Percentiles rank a stretch among this genome's conserved stretches.
These are phyloP conservation scores for Graphilbum sp. DNA, from an alignment of 2,329 filamentous ascomycete genomes.

Conservation along the genomic window DNA sequence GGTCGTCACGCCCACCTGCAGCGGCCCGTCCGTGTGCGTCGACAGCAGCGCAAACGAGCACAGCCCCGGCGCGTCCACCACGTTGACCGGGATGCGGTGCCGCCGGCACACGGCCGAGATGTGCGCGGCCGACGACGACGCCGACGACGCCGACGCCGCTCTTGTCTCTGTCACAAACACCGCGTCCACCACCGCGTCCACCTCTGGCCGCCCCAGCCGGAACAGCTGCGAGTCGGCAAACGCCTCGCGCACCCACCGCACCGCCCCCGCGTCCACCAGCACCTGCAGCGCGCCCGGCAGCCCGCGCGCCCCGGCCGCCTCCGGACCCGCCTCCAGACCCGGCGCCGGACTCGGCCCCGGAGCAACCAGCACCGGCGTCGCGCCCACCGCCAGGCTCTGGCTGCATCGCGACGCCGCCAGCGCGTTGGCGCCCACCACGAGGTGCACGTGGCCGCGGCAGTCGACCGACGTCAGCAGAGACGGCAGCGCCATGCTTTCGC, in stretches of 20 bases:
- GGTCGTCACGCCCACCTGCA: constrained; percentile 91
- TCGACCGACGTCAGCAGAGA: constrained; percentile 59
- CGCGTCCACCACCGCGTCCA: constrained; percentile 66
- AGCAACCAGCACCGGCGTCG: constrained; percentile 62
- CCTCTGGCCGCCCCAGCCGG: constrained; percentile 62
- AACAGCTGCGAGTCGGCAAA: constrained; percentile 61
- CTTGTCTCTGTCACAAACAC: constrained; percentile 60
- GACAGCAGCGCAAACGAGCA: constrained; percentile 85
- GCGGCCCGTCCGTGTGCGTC: constrained; percentile 73
- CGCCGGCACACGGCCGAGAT: constrained; percentile 63
- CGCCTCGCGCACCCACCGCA: constrained; percentile 46
- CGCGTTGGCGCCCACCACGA: constrained; percentile 74
- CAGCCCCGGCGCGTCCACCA: constrained; percentile 70
- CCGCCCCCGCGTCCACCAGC: constrained; percentile 47
- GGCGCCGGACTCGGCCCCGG: constrained; percentile 24
- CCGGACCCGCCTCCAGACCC: not conserved
- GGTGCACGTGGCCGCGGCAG: constrained; percentile 55
- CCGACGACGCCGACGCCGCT: not conserved
- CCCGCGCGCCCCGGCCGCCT: constrained; percentile 25
- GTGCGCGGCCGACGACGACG: constrained; percentile 20
- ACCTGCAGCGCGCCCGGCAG: constrained; percentile 39
- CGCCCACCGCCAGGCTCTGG: constrained; percentile 68
- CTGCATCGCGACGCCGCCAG: constrained; percentile 72
- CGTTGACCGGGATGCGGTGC: constrained; percentile 81
- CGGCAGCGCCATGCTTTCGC: constrained; percentile 14